A percentile compares a stretch with the other conserved stretches of the same genome.
These are phyloP conservation scores for Colletotrichum ledebouriae DNA, from an alignment of 2,329 filamentous ascomycete species.

Conservation along the genomic window DNA sequence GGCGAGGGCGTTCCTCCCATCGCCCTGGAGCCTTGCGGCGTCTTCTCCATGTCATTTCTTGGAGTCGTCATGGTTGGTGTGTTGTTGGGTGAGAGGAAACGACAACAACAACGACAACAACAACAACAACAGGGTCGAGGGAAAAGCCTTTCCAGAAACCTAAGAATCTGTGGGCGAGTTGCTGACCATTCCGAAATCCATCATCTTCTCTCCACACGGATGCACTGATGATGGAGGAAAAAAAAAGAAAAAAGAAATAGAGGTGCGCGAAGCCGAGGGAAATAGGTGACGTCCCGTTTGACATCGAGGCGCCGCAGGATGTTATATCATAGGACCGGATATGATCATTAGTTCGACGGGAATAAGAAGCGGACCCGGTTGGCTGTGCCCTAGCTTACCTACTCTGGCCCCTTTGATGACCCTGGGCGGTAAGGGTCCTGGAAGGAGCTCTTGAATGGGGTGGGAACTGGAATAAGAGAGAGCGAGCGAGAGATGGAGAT, in stretches of 20 bases:
- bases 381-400: slow-evolving; percentile 18
- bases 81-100: neutral
- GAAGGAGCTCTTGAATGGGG: neutral
- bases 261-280: neutral
- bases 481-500: neutral
- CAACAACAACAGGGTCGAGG: neutral
- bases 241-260: neutral
- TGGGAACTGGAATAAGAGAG: neutral
- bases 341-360: slow-evolving; percentile 20
- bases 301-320: slow-evolving; percentile 23
- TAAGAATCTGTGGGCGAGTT: slow-evolving; percentile 5
- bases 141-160: slow-evolving; percentile 16
- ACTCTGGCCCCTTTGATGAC: neutral
- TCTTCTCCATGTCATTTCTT: slow-evolving; percentile 31
- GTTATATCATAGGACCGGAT: slow-evolving; percentile 37
- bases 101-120: too few species aligned
- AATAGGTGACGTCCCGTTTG: slow-evolving; percentile 3
- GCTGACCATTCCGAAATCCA: slow-evolving; percentile 13
- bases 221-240: slow-evolving; percentile 1
- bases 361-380: slow-evolving; percentile 32
- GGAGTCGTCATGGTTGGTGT: slow-evolving; percentile 15
- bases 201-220: slow-evolving; percentile 1
- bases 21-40: neutral
- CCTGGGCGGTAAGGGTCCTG: slow-evolving; percentile 19
- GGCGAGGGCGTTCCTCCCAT: neutral